Evolutionary conservation across 345 rosid genomes (phyloP), one percentile per base, ranked within the genome.

Genomic region (Lepidium africanum): DNA sequence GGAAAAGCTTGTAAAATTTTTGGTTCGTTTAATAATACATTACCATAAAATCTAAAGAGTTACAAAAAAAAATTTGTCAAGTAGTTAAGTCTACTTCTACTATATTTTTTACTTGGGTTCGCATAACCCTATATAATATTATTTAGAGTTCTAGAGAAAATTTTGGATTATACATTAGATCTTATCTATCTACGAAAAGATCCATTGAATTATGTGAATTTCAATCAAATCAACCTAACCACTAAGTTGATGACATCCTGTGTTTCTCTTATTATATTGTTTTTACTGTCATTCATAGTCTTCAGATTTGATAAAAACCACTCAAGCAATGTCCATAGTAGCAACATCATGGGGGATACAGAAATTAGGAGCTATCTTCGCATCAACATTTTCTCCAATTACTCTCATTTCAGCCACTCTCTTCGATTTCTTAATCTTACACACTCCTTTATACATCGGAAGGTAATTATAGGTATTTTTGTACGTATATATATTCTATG

Each of bases 321-420:
- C 23, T 21, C 86, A 90, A 43, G 96, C 87, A 3, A 66, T 92
- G 82, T 83, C 95, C 66, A 81, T 74, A 39, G 96, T 89, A 36
- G 92, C 85, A 14, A 80, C 82, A 83, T 63, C 95, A 12, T 89
- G 96, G 95, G 83, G 83, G 33, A 90, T 89, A 10, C 77, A 89
- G 73, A 82, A 83, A 63, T 67, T 81, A 55, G 96, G 91, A 13
- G 91, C 98, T 0, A 79, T 89, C 15, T 89, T 86, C 69, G 84
- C 96, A 2, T 78, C 95, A 43, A 82, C 92, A 9, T 91, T 91
- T 62, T 55, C 64, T 41, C 96, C 96, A 11, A 21, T 85, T 2
- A 62, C 62, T 57, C 94, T 84, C 15, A 78, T 87, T 37, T 71
- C 87, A 57, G 87, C 86, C 10, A 84, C 86, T 64, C 63, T 80